phyloP scores from a whole-genome alignment of 2,329 filamentous ascomycete genomes.

The Diaporthe sp. region DNA sequence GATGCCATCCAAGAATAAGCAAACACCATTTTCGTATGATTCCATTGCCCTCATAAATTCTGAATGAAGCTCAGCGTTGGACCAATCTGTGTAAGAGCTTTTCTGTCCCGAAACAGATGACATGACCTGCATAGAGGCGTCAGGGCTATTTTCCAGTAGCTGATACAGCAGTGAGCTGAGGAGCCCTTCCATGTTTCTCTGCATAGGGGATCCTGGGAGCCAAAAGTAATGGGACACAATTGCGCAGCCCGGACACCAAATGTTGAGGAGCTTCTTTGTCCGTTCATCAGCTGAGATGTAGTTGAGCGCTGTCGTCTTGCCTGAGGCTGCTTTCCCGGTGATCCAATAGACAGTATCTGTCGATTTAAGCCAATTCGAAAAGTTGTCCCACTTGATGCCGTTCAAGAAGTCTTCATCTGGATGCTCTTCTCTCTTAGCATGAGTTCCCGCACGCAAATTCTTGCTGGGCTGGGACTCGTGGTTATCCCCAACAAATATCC shows the following conservation, averaged over 20 bases:
- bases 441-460: too few relatives aligned
- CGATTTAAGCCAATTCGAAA: slow-evolving; percentile 24
- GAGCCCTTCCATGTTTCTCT: slow-evolving; percentile 47
- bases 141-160: slow-evolving; percentile 22
- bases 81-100: slow-evolving; percentile 43
- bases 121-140: not conserved
- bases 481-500: too few relatives aligned
- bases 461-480: too few relatives aligned
- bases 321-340: slow-evolving; percentile 50
- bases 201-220: slow-evolving; percentile 47
- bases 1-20: slow-evolving; percentile 43
- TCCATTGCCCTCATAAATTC: not conserved
- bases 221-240: slow-evolving; percentile 50
- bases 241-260: slow-evolving; percentile 42
- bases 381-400: slow-evolving; percentile 22
- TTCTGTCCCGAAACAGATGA: slow-evolving; percentile 2
- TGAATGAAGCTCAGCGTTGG: slow-evolving; percentile 1
- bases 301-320: slow-evolving; percentile 52
- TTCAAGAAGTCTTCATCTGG: too few relatives aligned
- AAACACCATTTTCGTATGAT: slow-evolving; percentile 9
- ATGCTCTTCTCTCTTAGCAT: too few relatives aligned
- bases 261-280: slow-evolving; percentile 41
- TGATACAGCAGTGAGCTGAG: slow-evolving; percentile 46
- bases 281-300: slow-evolving; percentile 44
- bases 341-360: slow-evolving; percentile 47